Percentiles rank a stretch among this genome's conserved stretches.
Conservation (phyloP, 495 filamentous ascomycete species). For the Copromyces sp. region DNA sequence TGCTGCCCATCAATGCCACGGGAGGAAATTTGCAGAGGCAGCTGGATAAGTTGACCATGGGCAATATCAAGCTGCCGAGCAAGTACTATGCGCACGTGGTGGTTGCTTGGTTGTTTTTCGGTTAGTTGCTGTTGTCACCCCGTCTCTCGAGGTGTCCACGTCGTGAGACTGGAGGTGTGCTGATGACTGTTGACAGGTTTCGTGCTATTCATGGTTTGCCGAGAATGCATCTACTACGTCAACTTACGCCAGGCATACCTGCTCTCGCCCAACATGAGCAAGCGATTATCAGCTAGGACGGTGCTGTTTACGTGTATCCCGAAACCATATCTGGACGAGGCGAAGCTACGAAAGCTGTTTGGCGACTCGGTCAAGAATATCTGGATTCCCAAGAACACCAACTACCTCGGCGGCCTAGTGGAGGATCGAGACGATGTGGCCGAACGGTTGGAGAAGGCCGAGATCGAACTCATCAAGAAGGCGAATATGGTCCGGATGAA, state of each 20-base stretch:
- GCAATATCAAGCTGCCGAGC: conserved; percentile 46
- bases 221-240: conserved; percentile 60
- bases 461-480: conserved; percentile 52
- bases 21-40: conserved; percentile 49
- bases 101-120: conserved; percentile 55
- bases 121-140: conserved; percentile 25
- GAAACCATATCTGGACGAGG: conserved; percentile 45
- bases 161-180: not conserved
- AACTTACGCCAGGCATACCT: conserved; percentile 62
- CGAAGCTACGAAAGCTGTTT: conserved; percentile 47
- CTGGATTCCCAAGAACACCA: conserved; percentile 53
- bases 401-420: conserved; percentile 46
- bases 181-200: conserved; percentile 34
- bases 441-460: conserved; percentile 52
- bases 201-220: conserved; percentile 53
- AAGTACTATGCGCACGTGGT: conserved; percentile 54
- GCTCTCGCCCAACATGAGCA: conserved; percentile 54
- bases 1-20: conserved; percentile 70
- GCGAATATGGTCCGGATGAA: conserved; percentile 48
- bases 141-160: no score
- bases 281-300: conserved; percentile 56
- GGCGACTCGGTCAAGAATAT: conserved; percentile 48
- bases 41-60: conserved; percentile 56
- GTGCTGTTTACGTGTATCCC: conserved; percentile 63
- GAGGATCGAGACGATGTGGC: conserved; percentile 48